A percentile compares a stretch with the other conserved stretches of the same genome.
These are phyloP conservation scores for Rhizopus sp. DNA, from an alignment of 371 early-diverging fungal genomes.

Conservation along the genomic window DNA sequence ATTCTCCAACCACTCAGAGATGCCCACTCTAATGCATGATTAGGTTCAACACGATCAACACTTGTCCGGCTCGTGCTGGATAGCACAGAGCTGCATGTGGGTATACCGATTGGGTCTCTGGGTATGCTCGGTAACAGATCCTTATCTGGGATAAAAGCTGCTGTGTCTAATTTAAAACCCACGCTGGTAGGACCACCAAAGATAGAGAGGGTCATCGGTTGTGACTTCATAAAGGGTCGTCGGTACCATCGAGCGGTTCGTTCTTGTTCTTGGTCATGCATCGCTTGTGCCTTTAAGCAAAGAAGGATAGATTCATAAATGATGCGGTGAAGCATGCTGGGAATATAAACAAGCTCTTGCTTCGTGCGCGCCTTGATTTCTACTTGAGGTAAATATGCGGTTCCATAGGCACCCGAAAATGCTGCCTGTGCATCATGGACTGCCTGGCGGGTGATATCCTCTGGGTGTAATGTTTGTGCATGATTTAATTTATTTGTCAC, in stretches of 20 bases:
- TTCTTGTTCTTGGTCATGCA: constrained; percentile 58
- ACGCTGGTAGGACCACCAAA: constrained; percentile 46
- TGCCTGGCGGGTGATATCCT: constrained; percentile 63
- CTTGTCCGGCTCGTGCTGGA: constrained; percentile 48
- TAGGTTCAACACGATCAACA: constrained; percentile 24
- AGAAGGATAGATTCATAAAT: constrained; percentile 67
- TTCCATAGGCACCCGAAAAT: constrained; percentile 44
- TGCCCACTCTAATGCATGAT: constrained; percentile 31
- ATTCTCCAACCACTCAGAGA: constrained; percentile 33
- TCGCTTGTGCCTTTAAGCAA: constrained; percentile 52
- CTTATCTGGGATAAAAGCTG: constrained; percentile 24
- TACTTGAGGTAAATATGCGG: constrained; percentile 22
- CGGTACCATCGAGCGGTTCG: constrained; percentile 34
- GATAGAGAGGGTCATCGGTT: constrained; percentile 41
- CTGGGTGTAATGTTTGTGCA: constrained; percentile 63
- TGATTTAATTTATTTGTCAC: constrained; percentile 55
- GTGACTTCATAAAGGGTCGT: constrained; percentile 8
- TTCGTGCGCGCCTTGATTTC: constrained; percentile 18
- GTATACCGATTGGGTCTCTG: constrained; percentile 40
- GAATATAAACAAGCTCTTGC: constrained; percentile 60
- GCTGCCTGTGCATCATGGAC: constrained; percentile 61
- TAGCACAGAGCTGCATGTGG: constrained; percentile 51
- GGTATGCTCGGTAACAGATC: constrained; percentile 39
- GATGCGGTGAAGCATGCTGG: constrained; percentile 66
- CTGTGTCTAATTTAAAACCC: constrained; percentile 34